Percentiles rank a stretch among this genome's conserved stretches.
phyloP scores from a whole-genome alignment of 2,329 filamentous ascomycete genomes.

The Dactylella cylindrospora region DNA sequence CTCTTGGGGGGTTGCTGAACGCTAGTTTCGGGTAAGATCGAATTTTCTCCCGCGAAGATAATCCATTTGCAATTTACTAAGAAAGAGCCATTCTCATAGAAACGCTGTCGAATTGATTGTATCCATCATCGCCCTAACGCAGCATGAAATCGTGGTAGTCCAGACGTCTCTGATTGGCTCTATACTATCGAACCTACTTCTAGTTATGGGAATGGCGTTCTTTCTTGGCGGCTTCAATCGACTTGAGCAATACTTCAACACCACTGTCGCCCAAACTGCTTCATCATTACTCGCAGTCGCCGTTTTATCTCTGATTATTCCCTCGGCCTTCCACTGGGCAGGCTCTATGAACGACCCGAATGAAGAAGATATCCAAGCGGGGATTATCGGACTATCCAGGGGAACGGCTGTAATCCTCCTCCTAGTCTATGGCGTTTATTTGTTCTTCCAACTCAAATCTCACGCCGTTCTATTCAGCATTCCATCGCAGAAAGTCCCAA shows the following conservation, averaged over 20 bases:
- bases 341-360: constrained; percentile 53
- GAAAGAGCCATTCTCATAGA: too few species aligned
- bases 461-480: constrained; percentile 78
- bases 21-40: constrained; percentile 76
- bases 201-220: constrained; percentile 64
- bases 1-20: constrained; percentile 82
- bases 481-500: constrained; percentile 74
- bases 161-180: constrained; percentile 90
- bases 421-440: constrained; percentile 77
- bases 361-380: constrained; percentile 49
- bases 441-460: constrained; percentile 88
- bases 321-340: constrained; percentile 74
- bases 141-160: constrained; percentile 77
- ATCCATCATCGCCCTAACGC: constrained; percentile 73
- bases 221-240: constrained; percentile 47
- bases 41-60: neutral
- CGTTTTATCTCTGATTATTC: constrained; percentile 80
- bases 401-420: constrained; percentile 79
- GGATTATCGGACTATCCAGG: constrained; percentile 67
- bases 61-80: too few species aligned
- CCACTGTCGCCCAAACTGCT: constrained; percentile 85
- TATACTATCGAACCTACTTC: constrained; percentile 90
- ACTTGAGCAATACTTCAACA: constrained; percentile 75
- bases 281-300: constrained; percentile 76
- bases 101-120: constrained; percentile 90